A percentile compares a stretch with the other conserved stretches of the same genome.
phyloP scores from a whole-genome alignment of 108 stramenopile species.

The Mediolabrus comicus region DNA sequence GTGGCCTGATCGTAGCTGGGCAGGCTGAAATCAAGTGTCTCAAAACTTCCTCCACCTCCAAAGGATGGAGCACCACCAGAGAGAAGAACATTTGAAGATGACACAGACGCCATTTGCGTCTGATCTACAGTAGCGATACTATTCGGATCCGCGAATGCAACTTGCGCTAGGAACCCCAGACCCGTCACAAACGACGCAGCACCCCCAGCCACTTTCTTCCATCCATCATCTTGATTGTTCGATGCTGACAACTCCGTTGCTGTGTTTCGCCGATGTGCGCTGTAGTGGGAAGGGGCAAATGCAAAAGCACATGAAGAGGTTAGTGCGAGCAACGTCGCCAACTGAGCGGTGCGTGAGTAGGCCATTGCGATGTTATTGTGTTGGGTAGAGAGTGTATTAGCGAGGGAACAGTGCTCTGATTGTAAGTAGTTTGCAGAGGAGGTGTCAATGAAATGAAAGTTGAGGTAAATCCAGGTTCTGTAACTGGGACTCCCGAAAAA shows the following conservation, averaged over 20 bases:
- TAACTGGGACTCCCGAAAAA: too few species aligned
- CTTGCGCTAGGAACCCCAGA: conserved; percentile 34
- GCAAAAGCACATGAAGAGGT: conserved; percentile 16
- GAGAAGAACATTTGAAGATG: conserved; percentile 19
- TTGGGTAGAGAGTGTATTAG: background rate
- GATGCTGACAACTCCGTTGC: conserved; percentile 6
- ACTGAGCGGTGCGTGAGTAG: conserved; percentile 17
- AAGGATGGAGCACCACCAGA: conserved; percentile 44
- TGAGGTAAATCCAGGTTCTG: too few species aligned
- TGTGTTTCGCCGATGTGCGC: conserved; percentile 6
- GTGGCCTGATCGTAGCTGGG: conserved; percentile 64
- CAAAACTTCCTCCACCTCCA: conserved; percentile 41
- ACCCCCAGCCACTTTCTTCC: conserved; percentile 35
- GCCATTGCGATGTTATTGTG: conserved; percentile 1
- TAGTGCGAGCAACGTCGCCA: conserved; percentile 27
- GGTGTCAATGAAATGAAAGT: too few species aligned
- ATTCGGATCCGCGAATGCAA: conserved; percentile 42
- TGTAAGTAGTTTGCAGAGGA: too few species aligned
- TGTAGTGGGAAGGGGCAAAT: background rate
- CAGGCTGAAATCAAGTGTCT: conserved; percentile 77
- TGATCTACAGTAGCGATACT: conserved; percentile 8
- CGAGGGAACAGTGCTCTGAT: background rate
- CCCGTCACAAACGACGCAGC: conserved; percentile 39
- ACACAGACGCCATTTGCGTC: conserved; percentile 1
- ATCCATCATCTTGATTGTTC: conserved; percentile 20